Evolutionary conservation across 192 early-diverging fungal species (phyloP), one percentile per base, ranked within the genome.

Genomic region (Diversispora epigaea): DNA sequence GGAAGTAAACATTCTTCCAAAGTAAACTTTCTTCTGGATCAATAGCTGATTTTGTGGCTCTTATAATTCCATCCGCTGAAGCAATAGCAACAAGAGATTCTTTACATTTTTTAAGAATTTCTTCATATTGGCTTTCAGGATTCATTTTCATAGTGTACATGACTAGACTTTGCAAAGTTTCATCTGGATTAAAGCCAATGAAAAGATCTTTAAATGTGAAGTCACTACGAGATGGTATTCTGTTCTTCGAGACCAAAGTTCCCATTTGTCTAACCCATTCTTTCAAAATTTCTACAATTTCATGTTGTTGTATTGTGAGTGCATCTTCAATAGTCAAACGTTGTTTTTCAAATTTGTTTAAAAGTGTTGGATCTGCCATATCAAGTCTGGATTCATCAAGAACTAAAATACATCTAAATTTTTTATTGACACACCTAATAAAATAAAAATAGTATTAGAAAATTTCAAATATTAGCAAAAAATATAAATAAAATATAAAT

Each of bases 141-240:
- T 75, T 75, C n/a, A 54, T 75, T 21, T 66, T n/a, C 8, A 11
- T 43, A 39, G 21, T 9, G 32, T 75, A 15, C 9, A 75, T 44
- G 17, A 75, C 61, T 50, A 75, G 55, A 55, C 76, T 77, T 39
- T 64, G 68, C 15, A 77, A 12, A 12, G 58, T 73, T 25, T 72
- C 69, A 11, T 47, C 60, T 32, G 9, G 4, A 21, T 60, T 14
- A 47, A 63, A 77, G 4, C 76, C 76, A 73, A 77, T 60, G n/a
- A 77, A 77, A 11, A 77, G 11, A 57, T 77, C 76, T 12, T 55
- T 62, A 9, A 62, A 6, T 1, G 44, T 47, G 61, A 77, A 77
- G 0, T 14, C 9, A 11, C 14, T 63, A 17, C 6, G 6, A 6
- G n/a, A 6, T 63, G 6, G 22, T 5, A 19, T 22, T 5, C 9